A percentile compares a stretch with the other conserved stretches of the same genome.
phyloP scores from a whole-genome alignment of 1,139 yeast species.

The Suhomyces guaymorum region DNA sequence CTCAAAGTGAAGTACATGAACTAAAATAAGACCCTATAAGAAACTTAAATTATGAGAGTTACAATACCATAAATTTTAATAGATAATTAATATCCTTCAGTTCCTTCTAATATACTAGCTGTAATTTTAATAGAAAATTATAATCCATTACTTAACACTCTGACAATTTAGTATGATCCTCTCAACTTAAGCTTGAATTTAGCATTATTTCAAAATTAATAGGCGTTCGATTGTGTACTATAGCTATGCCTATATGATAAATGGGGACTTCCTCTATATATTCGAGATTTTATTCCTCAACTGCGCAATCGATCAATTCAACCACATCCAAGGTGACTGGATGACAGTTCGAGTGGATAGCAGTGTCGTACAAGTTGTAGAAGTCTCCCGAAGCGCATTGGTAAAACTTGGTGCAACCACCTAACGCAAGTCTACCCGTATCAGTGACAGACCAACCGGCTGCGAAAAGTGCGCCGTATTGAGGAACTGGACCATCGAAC shows the following conservation, averaged over 20 bases:
- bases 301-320: constrained; percentile 38
- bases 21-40: constrained; percentile 3
- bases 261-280: no score
- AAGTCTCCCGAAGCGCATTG: constrained; percentile 49
- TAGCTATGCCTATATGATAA: background rate
- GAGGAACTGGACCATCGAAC: constrained; percentile 50
- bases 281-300: no score
- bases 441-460: constrained; percentile 46
- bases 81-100: no score
- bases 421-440: constrained; percentile 40
- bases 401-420: constrained; percentile 35
- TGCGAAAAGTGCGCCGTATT: constrained; percentile 42
- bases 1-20: constrained; percentile 26
- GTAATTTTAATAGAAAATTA: no score
- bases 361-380: constrained; percentile 40
- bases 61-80: no score
- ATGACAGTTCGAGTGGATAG: constrained; percentile 34
- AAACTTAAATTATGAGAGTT: no score
- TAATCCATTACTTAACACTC: no score
- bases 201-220: no score
- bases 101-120: no score
- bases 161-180: no score
- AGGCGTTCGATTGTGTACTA: no score
- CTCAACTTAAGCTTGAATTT: no score
- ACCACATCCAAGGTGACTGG: constrained; percentile 42